Base-by-base conservation (phyloP, 257 asterid genomes). In the Salvia hispanica region DNA sequence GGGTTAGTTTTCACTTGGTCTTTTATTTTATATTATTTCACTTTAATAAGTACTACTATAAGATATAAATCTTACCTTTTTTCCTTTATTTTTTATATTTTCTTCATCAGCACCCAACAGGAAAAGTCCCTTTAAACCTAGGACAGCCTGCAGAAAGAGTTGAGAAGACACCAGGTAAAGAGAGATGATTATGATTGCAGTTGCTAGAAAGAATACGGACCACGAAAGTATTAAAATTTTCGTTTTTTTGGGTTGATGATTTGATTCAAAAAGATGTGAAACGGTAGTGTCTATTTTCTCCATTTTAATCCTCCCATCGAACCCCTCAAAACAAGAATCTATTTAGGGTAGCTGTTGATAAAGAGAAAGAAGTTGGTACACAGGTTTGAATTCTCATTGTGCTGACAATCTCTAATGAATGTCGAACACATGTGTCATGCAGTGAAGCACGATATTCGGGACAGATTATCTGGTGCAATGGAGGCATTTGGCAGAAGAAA, bases 381-480 rank as follows among this genome's bases (percentile, higher is more conserved):
- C 33, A 45, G 4, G 59, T 58, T 34, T 5, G 18, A 34, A 36
- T 61, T 28, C 31, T 59, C 11, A 8, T 9, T 13, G 13, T 5
- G 36, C 39, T 28, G 36, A 34, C 34, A 58, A 33, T 34, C 37
- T 33, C 64, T 76, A 72, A 71, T 46, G 72, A 62, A 42, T 28
- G 51, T 51, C 13, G 0, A 47, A 59, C 31, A 18, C 43, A 31
- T 61, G 45, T 66, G 4, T 74, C 40, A 42, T 74, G 13, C 54
- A 88, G 97, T 81, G 86, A 88, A 80, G 74, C 89, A 71, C 63
- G 95, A 84, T 54, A 56, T 70, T 51, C 84, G 88, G 37, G 91
- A 84, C 34, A 79, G 75, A 76, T 77, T 84, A 68, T 73, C 88
- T 15, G 94, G 85, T 67, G 81, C 85, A 59, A 81, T 80, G 28